Percentiles rank a stretch among this genome's conserved stretches.
phyloP scores from a whole-genome alignment of 106 monocot genomes.

The Dioscorea alata region DNA sequence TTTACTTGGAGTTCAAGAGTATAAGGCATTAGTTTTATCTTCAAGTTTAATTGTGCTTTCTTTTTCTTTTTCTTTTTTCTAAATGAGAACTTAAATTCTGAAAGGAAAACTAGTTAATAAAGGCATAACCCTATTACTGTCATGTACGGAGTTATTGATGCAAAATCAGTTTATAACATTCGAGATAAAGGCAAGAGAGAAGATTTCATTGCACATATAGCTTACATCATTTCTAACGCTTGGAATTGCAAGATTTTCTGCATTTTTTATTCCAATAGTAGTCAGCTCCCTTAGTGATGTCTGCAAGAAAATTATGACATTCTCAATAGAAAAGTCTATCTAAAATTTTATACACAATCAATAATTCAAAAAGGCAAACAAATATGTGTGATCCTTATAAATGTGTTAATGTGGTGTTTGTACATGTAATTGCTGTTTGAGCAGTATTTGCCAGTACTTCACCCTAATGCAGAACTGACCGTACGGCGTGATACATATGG shows the following conservation, averaged over 20 bases:
- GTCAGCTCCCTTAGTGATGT: conserved; percentile 86
- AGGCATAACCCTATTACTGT: too few relatives aligned
- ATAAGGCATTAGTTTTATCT: too few relatives aligned
- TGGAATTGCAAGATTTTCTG: conserved; percentile 92
- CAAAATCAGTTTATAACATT: too few relatives aligned
- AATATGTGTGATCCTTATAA: conserved; percentile 10
- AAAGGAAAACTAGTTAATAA: too few relatives aligned
- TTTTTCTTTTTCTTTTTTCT: too few relatives aligned
- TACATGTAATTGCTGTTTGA: conserved; percentile 5
- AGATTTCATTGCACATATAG: background rate
- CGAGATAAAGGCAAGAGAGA: background rate
- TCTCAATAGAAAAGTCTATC: too few relatives aligned
- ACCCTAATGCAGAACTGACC: conserved; percentile 53
- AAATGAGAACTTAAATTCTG: too few relatives aligned
- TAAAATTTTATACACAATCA: background rate
- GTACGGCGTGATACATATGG: conserved; percentile 92
- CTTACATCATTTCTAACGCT: conserved; percentile 98
- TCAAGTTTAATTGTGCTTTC: too few relatives aligned
- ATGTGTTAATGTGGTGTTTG: background rate
- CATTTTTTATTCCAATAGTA: conserved; percentile 90
- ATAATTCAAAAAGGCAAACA: background rate
- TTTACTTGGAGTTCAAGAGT: too few relatives aligned
- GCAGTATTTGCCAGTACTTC: conserved; percentile 30
- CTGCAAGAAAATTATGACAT: conserved; percentile 32
- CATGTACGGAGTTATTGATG: too few relatives aligned